Percentiles rank a stretch among this genome's conserved stretches.
These are phyloP conservation scores for Pyracantha coccinea DNA, from an alignment of 331 rosid species.

Conservation along the genomic window DNA sequence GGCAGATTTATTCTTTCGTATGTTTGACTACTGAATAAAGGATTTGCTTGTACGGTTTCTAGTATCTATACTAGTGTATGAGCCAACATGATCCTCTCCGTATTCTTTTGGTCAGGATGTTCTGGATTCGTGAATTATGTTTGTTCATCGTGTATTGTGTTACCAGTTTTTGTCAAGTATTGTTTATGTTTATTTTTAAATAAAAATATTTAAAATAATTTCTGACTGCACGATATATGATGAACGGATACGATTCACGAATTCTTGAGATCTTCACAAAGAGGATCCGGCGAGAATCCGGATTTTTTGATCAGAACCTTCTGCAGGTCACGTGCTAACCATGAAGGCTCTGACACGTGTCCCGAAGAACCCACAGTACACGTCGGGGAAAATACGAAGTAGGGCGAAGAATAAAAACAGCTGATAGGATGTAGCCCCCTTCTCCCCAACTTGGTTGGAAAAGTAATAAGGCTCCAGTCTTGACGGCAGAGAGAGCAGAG, in stretches of 20 bases:
- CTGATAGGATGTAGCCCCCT: constrained; percentile 2
- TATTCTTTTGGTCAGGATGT: no score
- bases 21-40: neutral
- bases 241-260: no score
- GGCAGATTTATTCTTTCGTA: neutral
- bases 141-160: rapidly evolving
- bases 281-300: no score
- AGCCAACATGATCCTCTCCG: no score
- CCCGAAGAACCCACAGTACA: neutral
- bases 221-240: no score
- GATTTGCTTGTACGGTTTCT: neutral
- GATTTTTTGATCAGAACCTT: neutral
- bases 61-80: no score
- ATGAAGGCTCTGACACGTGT: constrained; percentile 13
- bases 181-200: no score
- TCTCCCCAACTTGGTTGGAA: constrained; percentile 43
- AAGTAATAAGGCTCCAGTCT: constrained; percentile 7
- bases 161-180: no score
- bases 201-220: no score
- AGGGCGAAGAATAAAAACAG: neutral
- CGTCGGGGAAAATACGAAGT: neutral
- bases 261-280: rapidly evolving
- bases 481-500: constrained; percentile 33
- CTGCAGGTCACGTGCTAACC: constrained; percentile 8
- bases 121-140: no score